Evolutionary conservation across 495 filamentous ascomycete species (phyloP), one percentile per base, ranked within the genome.

Genomic region (Xylaria venustula): DNA sequence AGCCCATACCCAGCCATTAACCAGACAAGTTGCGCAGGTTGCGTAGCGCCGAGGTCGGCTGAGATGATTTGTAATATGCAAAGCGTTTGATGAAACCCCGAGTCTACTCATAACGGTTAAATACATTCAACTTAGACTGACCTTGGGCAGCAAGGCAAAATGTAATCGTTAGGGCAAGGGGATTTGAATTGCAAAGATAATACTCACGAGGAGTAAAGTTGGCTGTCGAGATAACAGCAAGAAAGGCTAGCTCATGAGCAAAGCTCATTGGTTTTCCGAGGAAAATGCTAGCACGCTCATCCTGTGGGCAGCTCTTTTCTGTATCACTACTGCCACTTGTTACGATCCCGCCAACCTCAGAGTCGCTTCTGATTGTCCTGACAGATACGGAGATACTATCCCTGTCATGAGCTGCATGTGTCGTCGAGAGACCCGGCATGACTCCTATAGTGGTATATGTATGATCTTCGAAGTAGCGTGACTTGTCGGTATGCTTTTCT

Each of bases 1-100:
- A 87, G 65, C n/a, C 78, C 76, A 67, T 84, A 86, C 1, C 77
- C 81, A 3, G 81, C 80, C 46, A 77, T 73, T 54, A 77, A 76
- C 83, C 84, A 86, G 26, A 76, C 78, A 23, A 82, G 69, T 20
- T 78, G 67, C 0, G 74, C 81, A 1, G 77, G 59, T 41, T 67
- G 72, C 0, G 65, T 72, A 32, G 66, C 74, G 32, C 67, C 71
- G 42, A 85, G 79, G 47, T 67, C 72, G 9, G 71, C 64, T 17
- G 78, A 78, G 62, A 86, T 84, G 46, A 78, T 63, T 25, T 64
- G 67, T 32, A 71, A 51, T 15, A 71, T 71, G 37, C 66, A 69
- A 49, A 71, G 67, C 22, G 69, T 62, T 58, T 71, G 69, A 34
- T 71, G 69, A 19, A 71, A 71, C 5, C 69, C 69, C 28, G 64